Evolutionary conservation across 371 early-diverging fungal species (phyloP).

Genomic region (Apophysomyces elegans): DNA sequence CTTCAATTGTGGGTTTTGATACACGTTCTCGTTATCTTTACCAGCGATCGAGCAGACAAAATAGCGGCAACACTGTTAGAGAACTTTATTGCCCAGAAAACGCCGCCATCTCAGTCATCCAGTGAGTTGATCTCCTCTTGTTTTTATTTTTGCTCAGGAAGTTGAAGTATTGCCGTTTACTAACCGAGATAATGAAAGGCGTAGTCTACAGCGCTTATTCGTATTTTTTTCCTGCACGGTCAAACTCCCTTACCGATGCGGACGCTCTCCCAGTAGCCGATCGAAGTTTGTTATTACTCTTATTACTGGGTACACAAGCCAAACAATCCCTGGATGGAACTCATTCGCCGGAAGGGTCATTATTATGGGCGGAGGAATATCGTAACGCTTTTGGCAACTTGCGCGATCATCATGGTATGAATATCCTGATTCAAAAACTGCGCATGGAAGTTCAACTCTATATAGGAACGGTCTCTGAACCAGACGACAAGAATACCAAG

Average conservation of each 20-base stretch:
- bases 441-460: no score
- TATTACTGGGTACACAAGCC: conserved; percentile 50
- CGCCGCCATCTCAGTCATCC: conserved; percentile 59
- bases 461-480: conserved; percentile 10
- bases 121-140: conserved; percentile 28
- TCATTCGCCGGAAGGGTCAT: conserved; percentile 31
- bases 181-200: conserved; percentile 28
- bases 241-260: conserved; percentile 43
- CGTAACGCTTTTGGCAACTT: conserved; percentile 55
- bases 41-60: conserved; percentile 61
- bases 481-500: conserved; percentile 38
- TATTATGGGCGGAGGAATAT: conserved; percentile 43
- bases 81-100: conserved; percentile 67
- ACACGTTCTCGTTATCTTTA: neutral
- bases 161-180: neutral
- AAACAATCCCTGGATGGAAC: conserved; percentile 19
- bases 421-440: no score
- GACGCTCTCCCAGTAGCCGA: conserved; percentile 65
- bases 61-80: conserved; percentile 59
- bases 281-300: conserved; percentile 62
- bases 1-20: neutral
- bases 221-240: conserved; percentile 63
- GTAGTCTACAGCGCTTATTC: conserved; percentile 74
- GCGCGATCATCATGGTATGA: conserved; percentile 63
- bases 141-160: no score